Evolutionary conservation across 176 grass and related monocot species (phyloP).

Genomic region (Tillandsia fasciculata): DNA sequence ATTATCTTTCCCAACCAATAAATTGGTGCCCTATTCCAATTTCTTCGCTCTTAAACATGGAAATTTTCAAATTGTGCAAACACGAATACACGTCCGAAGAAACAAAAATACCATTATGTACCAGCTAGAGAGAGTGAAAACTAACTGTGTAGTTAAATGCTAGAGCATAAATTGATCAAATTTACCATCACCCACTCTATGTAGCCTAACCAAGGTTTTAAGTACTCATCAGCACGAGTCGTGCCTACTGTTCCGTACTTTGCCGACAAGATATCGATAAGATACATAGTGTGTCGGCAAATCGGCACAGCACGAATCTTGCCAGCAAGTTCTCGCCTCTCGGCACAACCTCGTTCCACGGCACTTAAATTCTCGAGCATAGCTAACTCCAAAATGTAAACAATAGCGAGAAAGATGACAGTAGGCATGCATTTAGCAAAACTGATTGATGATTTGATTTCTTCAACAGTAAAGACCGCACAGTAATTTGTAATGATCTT

Average conservation of each 20-base stretch:
- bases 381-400: background rate
- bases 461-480: background rate
- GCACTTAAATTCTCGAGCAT: background rate
- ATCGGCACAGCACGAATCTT: too few relatives aligned
- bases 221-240: too few relatives aligned
- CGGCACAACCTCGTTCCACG: too few relatives aligned
- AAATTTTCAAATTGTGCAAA: background rate
- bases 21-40: too few relatives aligned
- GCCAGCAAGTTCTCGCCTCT: too few relatives aligned
- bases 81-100: background rate
- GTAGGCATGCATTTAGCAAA: background rate
- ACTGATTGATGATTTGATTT: background rate
- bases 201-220: background rate
- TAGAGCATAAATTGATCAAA: background rate
- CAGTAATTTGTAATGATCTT: background rate
- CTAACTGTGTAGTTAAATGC: background rate
- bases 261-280: too few relatives aligned
- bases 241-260: too few relatives aligned
- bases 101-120: constrained; percentile 1
- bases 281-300: too few relatives aligned
- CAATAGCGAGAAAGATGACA: background rate
- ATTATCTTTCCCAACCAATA: background rate
- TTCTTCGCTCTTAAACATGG: background rate
- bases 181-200: background rate
- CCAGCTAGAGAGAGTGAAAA: background rate